Evolutionary conservation across 257 asterid species (phyloP).

Genomic region (Scutellaria barbata): DNA sequence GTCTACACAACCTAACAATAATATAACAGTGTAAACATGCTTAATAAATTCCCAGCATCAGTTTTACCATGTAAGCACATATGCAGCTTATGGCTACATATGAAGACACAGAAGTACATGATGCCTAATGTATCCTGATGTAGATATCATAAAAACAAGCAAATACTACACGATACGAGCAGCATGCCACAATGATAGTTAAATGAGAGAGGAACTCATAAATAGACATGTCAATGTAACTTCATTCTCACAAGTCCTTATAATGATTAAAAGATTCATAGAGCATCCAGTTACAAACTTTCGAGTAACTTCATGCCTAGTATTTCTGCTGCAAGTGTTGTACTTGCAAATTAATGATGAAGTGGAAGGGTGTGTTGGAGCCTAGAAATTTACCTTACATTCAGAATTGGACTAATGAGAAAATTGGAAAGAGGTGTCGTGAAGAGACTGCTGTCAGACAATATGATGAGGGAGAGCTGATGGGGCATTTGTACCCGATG

Average conservation of each 20-base stretch:
- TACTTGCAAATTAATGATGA: no score
- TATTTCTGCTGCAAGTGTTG: no score
- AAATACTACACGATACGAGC: neutral
- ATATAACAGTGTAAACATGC: constrained; percentile 11
- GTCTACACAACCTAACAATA: constrained; percentile 24
- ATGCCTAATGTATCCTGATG: neutral
- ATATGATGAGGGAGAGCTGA: no score
- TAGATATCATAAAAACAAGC: neutral
- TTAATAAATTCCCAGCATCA: neutral
- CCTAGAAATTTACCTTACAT: no score
- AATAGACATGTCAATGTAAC: neutral
- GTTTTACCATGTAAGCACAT: neutral
- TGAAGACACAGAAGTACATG: neutral
- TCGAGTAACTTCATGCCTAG: no score
- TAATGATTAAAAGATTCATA: neutral
- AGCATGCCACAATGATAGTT: constrained; percentile 14
- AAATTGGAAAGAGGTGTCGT: no score
- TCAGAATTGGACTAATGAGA: no score
- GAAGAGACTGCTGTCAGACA: no score
- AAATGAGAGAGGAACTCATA: neutral
- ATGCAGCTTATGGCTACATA: constrained; percentile 6
- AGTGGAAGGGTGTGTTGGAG: no score
- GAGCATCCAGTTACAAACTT: neutral
- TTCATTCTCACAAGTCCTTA: constrained; percentile 17
- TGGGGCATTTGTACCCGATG: no score